Base-by-base conservation (phyloP, 2,329 filamentous ascomycete species). In the Lasiodiplodia sp. region DNA sequence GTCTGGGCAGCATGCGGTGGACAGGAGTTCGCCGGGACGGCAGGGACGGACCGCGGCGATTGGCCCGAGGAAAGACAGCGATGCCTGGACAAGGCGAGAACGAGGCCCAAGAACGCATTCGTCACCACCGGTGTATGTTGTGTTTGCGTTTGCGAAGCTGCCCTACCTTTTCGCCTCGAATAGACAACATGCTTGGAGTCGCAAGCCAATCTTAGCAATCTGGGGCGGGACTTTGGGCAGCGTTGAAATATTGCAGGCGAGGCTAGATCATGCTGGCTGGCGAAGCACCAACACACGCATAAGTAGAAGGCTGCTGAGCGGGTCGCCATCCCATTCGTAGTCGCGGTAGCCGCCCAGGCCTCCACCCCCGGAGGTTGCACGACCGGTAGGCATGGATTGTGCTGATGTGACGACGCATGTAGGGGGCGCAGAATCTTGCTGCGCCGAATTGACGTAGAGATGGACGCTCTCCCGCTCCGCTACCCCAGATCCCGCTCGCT, bases 321-420 rank as follows among this genome's bases (percentile, higher is more conserved):
- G 60, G 40, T 64, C n/a, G 47, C 44, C 21, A 34, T 52, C 60
- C 60, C 60, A 64, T 64, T 64, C 47, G 60, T 14, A 38, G 37
- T 23, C 58, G 25, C 40, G 53, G 53, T 47, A 38, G 53, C 53
- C 53, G 53, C 44, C 31, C 44, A 21, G 18, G 44, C 44, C 44
- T 47, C 44, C 44, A 21, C 44, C 44, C 40, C 44, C 44, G n/a
- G 44, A 47, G 21, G 55, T 44, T 58, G 11, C 55, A 58, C 55
- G 55, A 25, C 55, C 14, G 55, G 14, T 28, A 25, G 23, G 60
- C 60, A 25, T 52, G 31, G 21, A 12, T 57, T 34, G 34, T 34
- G 55, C 31, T 64, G 28, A 64, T 52, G 60, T 53, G 60, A 64
- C 60, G 28, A 34, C 18, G 47, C 31, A 49, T 28, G 25, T 28